These are phyloP conservation scores for Epichloe sp. DNA, from an alignment of 2,329 filamentous ascomycete species.

Conservation along the genomic window DNA sequence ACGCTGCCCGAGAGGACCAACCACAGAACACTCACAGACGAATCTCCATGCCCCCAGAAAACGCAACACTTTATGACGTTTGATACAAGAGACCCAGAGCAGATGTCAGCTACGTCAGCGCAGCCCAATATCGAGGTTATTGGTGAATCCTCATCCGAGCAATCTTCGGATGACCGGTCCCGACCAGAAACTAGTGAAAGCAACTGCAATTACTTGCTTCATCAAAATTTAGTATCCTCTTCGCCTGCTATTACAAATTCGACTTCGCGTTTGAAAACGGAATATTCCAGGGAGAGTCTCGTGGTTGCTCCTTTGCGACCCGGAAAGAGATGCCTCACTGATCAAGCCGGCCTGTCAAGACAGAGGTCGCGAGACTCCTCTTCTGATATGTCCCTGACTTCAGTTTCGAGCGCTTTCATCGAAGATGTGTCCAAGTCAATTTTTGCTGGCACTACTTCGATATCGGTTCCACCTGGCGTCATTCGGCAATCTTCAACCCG, in stretches of 20 bases:
- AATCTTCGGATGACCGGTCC: constrained; percentile 23
- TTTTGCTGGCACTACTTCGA: constrained; percentile 16
- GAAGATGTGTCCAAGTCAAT: constrained; percentile 29
- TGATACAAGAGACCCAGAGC: constrained; percentile 20
- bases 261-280: constrained; percentile 10
- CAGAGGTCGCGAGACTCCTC: constrained; percentile 39
- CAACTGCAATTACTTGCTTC: constrained; percentile 40
- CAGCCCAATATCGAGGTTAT: constrained; percentile 39
- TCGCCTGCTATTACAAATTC: background rate
- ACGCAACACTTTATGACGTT: background rate
- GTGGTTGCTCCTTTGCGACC: constrained; percentile 42
- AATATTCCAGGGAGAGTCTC: constrained; percentile 49
- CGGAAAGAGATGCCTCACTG: constrained; percentile 31
- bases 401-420: constrained; percentile 40
- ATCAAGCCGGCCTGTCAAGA: constrained; percentile 35
- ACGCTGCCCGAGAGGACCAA: constrained; percentile 38
- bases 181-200: constrained; percentile 24
- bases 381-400: constrained; percentile 42
- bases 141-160: constrained; percentile 32
- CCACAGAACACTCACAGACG: constrained; percentile 36
- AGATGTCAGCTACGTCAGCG: constrained; percentile 28
- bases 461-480: constrained; percentile 9
- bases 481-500: background rate
- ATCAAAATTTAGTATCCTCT: constrained; percentile 28
- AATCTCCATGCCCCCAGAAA: background rate